Percentiles rank a stretch among this genome's conserved stretches.
Conservation (phyloP, 306 rosid genomes). For the Lupinus albus region DNA sequence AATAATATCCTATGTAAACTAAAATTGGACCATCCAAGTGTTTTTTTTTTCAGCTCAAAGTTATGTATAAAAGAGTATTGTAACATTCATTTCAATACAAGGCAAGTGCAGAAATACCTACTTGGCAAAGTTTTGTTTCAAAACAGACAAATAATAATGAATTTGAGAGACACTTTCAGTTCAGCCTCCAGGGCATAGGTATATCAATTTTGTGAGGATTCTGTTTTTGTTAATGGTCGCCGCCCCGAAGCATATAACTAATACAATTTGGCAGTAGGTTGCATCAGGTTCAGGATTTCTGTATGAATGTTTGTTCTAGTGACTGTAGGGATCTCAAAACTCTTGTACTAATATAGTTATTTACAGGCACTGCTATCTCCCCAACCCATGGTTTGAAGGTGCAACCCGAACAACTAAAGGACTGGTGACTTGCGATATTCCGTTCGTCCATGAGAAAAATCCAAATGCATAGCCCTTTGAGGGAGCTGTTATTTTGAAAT, state of each 20-base stretch:
- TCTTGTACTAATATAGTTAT: constrained; percentile 37
- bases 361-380: constrained; percentile 48
- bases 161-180: background rate
- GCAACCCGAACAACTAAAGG: constrained; percentile 70
- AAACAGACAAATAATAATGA: constrained; percentile 30
- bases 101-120: background rate
- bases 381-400: constrained; percentile 48
- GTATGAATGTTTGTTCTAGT: constrained; percentile 36
- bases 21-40: background rate
- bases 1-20: background rate
- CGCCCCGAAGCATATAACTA: constrained; percentile 29
- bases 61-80: background rate
- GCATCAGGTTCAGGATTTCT: constrained; percentile 33
- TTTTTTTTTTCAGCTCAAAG: constrained; percentile 30
- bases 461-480: constrained; percentile 77
- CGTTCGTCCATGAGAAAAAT: constrained; percentile 65
- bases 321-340: constrained; percentile 39
- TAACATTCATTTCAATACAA: background rate
- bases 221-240: constrained; percentile 3
- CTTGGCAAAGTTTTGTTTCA: background rate
- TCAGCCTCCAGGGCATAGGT: constrained; percentile 8
- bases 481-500: constrained; percentile 57
- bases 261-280: constrained; percentile 20
- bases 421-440: constrained; percentile 61
- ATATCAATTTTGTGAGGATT: constrained; percentile 20